Evolutionary conservation across 441 rosid species (phyloP).

Genomic region (Aleurites moluccanus): DNA sequence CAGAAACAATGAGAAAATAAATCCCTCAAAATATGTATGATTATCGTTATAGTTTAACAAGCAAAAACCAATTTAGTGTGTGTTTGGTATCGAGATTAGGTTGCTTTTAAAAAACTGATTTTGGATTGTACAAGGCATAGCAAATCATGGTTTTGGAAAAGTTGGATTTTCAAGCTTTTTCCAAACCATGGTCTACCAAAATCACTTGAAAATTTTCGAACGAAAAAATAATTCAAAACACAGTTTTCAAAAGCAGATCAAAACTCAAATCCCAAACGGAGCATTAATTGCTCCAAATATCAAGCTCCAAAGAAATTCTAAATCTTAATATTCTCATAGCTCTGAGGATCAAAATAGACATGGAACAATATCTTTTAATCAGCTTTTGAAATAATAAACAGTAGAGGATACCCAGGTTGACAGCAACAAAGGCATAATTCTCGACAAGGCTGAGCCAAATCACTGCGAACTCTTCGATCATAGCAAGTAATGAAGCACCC

Average conservation of each 20-base stretch:
- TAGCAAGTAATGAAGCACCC: conserved; percentile 99
- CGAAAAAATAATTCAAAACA: too few species aligned
- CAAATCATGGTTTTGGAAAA: too few species aligned
- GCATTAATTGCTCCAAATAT: not conserved
- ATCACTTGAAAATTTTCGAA: too few species aligned
- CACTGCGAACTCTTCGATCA: conserved; percentile 97
- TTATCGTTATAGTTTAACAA: not conserved
- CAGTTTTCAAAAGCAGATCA: too few species aligned
- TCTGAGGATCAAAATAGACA: not conserved
- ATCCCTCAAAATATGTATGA: not conserved
- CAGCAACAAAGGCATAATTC: conserved; percentile 99
- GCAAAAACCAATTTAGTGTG: not conserved
- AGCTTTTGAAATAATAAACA: conserved; percentile 15
- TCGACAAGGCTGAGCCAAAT: conserved; percentile 97
- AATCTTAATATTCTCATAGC: not conserved
- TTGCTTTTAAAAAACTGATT: too few species aligned
- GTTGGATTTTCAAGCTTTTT: too few species aligned
- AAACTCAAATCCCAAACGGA: too few species aligned
- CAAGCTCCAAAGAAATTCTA: too few species aligned
- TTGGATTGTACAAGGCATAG: too few species aligned
- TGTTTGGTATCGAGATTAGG: too few species aligned
- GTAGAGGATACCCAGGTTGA: conserved; percentile 83
- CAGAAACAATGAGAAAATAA: not conserved
- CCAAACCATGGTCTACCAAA: too few species aligned
- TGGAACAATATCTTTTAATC: conserved; percentile 2